phyloP scores from a whole-genome alignment of 306 rosid species.

The Glycine soja region DNA sequence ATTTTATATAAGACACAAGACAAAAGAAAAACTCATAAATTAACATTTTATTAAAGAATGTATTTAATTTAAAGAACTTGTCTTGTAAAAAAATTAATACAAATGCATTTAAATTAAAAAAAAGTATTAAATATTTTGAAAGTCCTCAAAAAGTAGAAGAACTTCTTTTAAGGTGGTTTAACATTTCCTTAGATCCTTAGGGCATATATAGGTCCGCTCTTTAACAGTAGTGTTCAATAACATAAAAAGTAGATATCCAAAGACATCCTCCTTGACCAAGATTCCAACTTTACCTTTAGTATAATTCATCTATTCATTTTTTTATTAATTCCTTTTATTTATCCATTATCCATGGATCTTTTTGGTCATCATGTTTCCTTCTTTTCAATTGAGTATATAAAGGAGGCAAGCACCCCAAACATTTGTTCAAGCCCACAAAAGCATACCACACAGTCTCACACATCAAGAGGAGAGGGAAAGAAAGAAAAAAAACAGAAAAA shows the following conservation, averaged over 20 bases:
- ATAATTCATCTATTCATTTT: not conserved
- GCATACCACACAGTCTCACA: not conserved
- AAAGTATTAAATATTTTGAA: too few relatives aligned
- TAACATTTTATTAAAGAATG: not conserved
- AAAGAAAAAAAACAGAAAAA: not conserved
- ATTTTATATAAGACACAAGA: too few relatives aligned
- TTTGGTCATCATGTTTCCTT: constrained; percentile 25
- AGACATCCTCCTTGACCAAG: constrained; percentile 51
- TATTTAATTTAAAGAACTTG: not conserved
- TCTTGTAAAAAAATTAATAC: not conserved
- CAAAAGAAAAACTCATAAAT: too few relatives aligned
- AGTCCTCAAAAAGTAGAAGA: not conserved
- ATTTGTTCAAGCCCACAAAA: constrained; percentile 19
- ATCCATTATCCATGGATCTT: not conserved
- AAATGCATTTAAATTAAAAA: too few relatives aligned
- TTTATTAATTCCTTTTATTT: not conserved
- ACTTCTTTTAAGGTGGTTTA: not conserved
- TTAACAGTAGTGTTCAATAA: not conserved
- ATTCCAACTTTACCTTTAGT: constrained; percentile 16
- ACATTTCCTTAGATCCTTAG: not conserved
- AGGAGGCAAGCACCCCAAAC: constrained; percentile 1
- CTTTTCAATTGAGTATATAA: constrained; percentile 40
- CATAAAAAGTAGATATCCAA: constrained; percentile 22
- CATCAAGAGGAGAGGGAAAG: not conserved
- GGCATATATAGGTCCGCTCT: not conserved